Base-by-base conservation (phyloP, 805 yeast species). In the Candida qinlingensis region DNA sequence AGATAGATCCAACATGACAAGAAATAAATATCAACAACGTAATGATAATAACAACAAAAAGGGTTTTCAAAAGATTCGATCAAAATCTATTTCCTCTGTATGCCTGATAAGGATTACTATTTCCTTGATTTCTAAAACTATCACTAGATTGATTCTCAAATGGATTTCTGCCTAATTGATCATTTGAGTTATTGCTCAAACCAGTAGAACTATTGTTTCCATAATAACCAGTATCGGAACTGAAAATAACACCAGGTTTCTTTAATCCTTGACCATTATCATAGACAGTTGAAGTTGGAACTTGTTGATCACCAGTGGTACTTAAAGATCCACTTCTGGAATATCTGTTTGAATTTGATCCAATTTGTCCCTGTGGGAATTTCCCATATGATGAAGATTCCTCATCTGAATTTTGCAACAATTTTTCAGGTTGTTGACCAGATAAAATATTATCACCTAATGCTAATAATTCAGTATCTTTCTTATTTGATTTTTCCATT, bases 381-480 rank as follows among this genome's bases (percentile, higher is more conserved):
- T 33, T 41, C 7, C 36, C 31, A 30, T 42, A 41, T 13, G 49
- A 41, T 13, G 49, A 42, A 10, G 48, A 44, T 28, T 41, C 44
- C 25, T 53, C 53, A 9, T 42, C 45, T 13, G 45, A 36, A 11
- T 27, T 27, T 7, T 52, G 47, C 33, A 52, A 51, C 13, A 58
- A 35, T 26, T 58, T 59, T 39, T 52, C 54, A 39, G 65, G 63
- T 41, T 57, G 62, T 45, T 61, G 60, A 41, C 65, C 64, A 4
- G 61, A 56, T 31, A 61, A 45, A 2, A 61, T 63, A 34, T 63
- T 55, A 37, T 59, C 66, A 45, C 65, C 65, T 5, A 61, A 46
- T 2, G 63, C 64, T 38, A 60, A 47, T 12, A 59, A 37, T 48
- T 60, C 65, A n/a, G 62, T 61, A 43, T 59, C 65, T 45, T 60